Evolutionary conservation across 1,284 basidiomycete species (phyloP), one percentile per base, ranked within the genome.

Genomic region (Inonotus obliquus): DNA sequence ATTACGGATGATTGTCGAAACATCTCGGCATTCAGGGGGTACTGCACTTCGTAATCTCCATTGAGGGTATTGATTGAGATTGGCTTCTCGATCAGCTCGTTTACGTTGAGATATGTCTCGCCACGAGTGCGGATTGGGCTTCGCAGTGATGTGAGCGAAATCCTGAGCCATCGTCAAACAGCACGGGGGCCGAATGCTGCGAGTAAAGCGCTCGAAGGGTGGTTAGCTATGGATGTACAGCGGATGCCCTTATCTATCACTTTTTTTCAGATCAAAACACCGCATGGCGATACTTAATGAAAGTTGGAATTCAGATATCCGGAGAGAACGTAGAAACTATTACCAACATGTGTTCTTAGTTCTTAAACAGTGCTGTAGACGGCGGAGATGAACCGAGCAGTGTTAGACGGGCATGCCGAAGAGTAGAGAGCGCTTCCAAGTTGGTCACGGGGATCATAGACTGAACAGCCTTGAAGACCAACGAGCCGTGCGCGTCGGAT

Each of bases 31-130:
- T 27, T 60, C 63, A 37, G 65, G 54, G 23, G 69, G 65, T 2
- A 72, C 66, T 10, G 51, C 37, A 53, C 58, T 61, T 63, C 64
- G 66, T 27, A 74, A 66, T 57, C 70, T 66, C 75, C 74, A 76
- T 41, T 73, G 67, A 21, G 71, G 70, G 61, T 65, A 69, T 57
- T 57, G 61, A 54, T 67, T 63, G 39, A 76, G 69, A 44, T 66
- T 68, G 59, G 65, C 65, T 64, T 73, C 68, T 41, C 74, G 70
- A 59, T 74, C 72, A 19, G 63, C 65, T 56, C 65, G 64, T 66
- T 75, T 74, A 54, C 67, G 66, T 11, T 59, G 61, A 19, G 70
- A 65, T 4, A 71, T 64, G 21, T 64, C 63, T 56, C 67, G 53
- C 70, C 70, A 71, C 21, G 54, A 44, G 35, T 44, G 9, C 56